These are phyloP conservation scores for Austropuccinia psidii DNA, from an alignment of 1,284 basidiomycete genomes.

Conservation along the genomic window DNA sequence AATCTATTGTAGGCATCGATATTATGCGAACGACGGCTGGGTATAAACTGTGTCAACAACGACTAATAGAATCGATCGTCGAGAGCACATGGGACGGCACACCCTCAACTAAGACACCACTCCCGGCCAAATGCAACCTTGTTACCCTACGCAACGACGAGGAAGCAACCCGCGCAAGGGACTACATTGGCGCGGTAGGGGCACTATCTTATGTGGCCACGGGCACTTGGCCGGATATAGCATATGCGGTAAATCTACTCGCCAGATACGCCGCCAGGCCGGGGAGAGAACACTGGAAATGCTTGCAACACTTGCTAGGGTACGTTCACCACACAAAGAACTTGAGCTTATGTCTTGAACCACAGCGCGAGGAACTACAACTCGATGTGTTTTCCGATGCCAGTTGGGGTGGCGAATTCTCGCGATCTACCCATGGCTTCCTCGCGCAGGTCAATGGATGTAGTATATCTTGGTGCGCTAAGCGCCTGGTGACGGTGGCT, in stretches of 20 bases:
- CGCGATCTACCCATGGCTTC: background rate
- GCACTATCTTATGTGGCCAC: background rate
- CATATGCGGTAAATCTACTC: background rate
- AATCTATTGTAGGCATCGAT: background rate
- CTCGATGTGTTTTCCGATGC: background rate
- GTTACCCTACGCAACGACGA: too few species aligned
- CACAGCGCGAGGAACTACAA: background rate
- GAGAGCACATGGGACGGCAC: background rate
- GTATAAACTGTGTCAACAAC: background rate
- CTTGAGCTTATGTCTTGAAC: background rate
- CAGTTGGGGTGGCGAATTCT: slow-evolving; percentile 1
- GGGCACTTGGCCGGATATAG: background rate
- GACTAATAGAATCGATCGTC: background rate
- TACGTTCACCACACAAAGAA: background rate
- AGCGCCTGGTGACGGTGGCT: background rate
- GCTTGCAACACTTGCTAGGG: background rate
- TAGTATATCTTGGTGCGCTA: background rate
- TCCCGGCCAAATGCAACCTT: background rate
- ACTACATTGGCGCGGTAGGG: background rate
- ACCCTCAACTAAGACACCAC: background rate
- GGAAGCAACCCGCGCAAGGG: too few species aligned
- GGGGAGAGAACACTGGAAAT: background rate
- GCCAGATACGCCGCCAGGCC: background rate
- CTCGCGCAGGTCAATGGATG: background rate
- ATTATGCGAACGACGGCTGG: background rate